These are phyloP conservation scores for Mucor racemosus DNA, from an alignment of 371 early-diverging fungal genomes.

Conservation along the genomic window DNA sequence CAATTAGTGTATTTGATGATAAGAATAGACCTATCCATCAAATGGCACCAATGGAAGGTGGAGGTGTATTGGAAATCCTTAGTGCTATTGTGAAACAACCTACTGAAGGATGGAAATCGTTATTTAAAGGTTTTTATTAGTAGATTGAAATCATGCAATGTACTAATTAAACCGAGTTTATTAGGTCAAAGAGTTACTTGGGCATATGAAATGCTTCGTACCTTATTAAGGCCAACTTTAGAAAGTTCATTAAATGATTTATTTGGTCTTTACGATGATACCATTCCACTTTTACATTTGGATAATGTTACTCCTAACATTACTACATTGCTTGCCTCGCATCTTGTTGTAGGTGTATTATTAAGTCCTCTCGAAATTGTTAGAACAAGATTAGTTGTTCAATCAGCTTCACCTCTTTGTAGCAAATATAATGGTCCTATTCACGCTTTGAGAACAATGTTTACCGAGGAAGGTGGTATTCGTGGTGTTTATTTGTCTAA, in stretches of 20 bases:
- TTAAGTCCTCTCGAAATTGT: conserved; percentile 81
- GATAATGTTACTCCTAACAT: conserved; percentile 66
- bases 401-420: conserved; percentile 68
- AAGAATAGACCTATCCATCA: conserved; percentile 62
- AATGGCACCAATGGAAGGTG: conserved; percentile 64
- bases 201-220: conserved; percentile 72
- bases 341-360: conserved; percentile 68
- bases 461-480: conserved; percentile 81
- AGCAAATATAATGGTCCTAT: conserved; percentile 76
- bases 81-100: conserved; percentile 58
- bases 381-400: conserved; percentile 75
- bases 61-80: conserved; percentile 62
- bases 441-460: conserved; percentile 74
- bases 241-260: conserved; percentile 76
- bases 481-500: conserved; percentile 69
- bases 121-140: conserved; percentile 61
- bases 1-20: conserved; percentile 61
- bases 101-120: conserved; percentile 66
- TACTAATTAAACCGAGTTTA: background rate
- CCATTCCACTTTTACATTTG: conserved; percentile 72
- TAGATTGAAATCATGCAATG: too few relatives aligned
- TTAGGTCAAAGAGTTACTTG: conserved; percentile 75
- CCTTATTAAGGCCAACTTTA: conserved; percentile 73
- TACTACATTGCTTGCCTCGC: conserved; percentile 70
- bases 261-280: conserved; percentile 80